A percentile compares a stretch with the other conserved stretches of the same genome.
Evolutionary conservation across 2,329 filamentous ascomycete species (phyloP).

Genomic region (Pseudopithomyces chartarum): DNA sequence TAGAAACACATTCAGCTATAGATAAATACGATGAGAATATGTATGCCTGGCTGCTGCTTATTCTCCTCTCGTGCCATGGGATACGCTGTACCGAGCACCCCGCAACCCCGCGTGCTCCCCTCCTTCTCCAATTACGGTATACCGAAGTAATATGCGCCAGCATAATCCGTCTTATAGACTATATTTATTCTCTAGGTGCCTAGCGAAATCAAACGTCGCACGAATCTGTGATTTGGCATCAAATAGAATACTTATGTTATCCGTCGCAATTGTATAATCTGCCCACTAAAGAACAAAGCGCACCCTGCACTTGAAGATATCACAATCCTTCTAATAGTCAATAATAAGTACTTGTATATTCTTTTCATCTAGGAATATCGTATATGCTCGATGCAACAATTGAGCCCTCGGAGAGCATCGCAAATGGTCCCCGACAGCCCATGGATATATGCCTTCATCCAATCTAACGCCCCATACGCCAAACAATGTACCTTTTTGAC

Average conservation of each 20-base stretch:
- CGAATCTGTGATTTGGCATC: no score
- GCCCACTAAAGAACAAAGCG: no score
- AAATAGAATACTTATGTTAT: no score
- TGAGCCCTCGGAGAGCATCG: neutral
- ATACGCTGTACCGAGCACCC: neutral
- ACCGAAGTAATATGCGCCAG: neutral
- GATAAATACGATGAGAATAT: neutral
- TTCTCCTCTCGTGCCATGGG: neutral
- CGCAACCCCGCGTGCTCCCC: neutral
- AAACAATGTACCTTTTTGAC: neutral
- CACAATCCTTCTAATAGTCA: no score
- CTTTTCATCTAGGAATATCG: no score
- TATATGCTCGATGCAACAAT: no score
- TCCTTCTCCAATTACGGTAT: neutral
- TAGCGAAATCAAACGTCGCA: no score
- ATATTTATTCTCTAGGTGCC: no score
- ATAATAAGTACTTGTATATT: no score
- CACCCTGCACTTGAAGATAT: no score
- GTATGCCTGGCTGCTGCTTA: neutral
- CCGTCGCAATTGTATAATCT: no score
- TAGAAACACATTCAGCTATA: no score
- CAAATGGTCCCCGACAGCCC: neutral
- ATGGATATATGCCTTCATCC: conserved; percentile 10
- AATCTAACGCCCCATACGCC: conserved; percentile 8
- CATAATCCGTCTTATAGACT: neutral